Conservation (phyloP, 2,329 filamentous ascomycete genomes). For the Lasiodiplodia sp. region DNA sequence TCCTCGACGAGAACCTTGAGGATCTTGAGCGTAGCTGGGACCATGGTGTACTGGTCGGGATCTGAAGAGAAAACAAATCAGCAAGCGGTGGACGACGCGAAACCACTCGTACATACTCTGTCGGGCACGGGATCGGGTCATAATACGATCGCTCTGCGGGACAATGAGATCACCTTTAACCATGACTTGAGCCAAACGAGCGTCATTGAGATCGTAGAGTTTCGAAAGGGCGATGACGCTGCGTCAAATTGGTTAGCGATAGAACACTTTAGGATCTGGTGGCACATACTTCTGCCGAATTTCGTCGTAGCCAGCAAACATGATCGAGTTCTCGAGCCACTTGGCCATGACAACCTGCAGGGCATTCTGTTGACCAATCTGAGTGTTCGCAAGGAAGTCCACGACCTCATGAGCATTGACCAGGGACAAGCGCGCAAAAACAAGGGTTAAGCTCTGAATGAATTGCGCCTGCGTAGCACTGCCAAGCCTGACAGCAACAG, state of each 20-base stretch:
- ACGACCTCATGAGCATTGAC: conserved; percentile 88
- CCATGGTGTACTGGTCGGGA: conserved; percentile 87
- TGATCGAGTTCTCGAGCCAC: conserved; percentile 96
- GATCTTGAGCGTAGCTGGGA: conserved; percentile 91
- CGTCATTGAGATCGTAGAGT: conserved; percentile 85
- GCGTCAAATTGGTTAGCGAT: conserved; percentile 34
- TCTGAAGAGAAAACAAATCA: conserved; percentile 55
- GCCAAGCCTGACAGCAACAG: conserved; percentile 84
- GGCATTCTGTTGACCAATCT: conserved; percentile 81
- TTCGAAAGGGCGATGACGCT: conserved; percentile 93
- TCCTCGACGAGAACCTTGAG: conserved; percentile 95
- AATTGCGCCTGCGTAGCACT: conserved; percentile 86
- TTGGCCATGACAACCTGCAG: conserved; percentile 88
- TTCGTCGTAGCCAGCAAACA: conserved; percentile 97
- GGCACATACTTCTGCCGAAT: conserved; percentile 88
- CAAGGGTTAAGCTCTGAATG: conserved; percentile 93
- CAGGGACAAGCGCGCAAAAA: conserved; percentile 90
- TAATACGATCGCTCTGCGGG: conserved; percentile 79
- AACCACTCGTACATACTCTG: conserved; percentile 64
- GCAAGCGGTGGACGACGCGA: conserved; percentile 27
- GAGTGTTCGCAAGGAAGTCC: conserved; percentile 85
- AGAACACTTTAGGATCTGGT: background rate
- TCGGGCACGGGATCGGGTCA: conserved; percentile 90
- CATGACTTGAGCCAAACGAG: conserved; percentile 76
- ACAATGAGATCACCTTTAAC: conserved; percentile 94